Conservation (phyloP, 2,329 filamentous ascomycete genomes). For the Pseudodiploospora longispora region DNA sequence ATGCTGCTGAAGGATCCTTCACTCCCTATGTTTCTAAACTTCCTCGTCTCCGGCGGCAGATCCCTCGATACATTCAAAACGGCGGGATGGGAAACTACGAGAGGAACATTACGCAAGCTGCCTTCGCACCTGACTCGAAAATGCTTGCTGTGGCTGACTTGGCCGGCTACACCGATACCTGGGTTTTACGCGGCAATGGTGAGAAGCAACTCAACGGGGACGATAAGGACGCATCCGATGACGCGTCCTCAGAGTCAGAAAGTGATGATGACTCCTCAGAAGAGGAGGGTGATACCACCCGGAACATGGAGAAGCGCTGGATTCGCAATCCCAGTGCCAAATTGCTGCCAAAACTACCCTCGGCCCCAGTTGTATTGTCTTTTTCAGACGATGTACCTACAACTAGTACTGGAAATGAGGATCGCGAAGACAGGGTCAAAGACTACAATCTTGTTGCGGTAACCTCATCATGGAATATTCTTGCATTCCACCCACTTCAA, state of each 20-base stretch:
- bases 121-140: conserved; percentile 74
- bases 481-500: conserved; percentile 70
- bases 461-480: conserved; percentile 55
- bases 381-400: conserved; percentile 49
- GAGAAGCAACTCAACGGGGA: conserved; percentile 22
- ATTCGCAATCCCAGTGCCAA: conserved; percentile 61
- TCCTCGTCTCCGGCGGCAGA: conserved; percentile 43
- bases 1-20: conserved; percentile 11
- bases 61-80: conserved; percentile 47
- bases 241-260: conserved; percentile 24
- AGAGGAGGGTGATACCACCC: conserved; percentile 36
- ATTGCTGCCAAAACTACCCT: conserved; percentile 60
- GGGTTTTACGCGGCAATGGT: conserved; percentile 53
- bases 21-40: conserved; percentile 38
- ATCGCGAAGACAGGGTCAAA: conserved; percentile 20
- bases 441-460: conserved; percentile 46
- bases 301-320: conserved; percentile 52
- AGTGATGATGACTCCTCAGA: conserved; percentile 32
- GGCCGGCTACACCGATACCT: conserved; percentile 80
- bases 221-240: conserved; percentile 23
- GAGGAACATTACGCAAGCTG: conserved; percentile 61
- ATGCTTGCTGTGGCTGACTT: conserved; percentile 75
- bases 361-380: conserved; percentile 58
- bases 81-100: conserved; percentile 70
- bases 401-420: conserved; percentile 14